phyloP scores from a whole-genome alignment of 2,329 filamentous ascomycete species.

The Diaporthe helianthi region DNA sequence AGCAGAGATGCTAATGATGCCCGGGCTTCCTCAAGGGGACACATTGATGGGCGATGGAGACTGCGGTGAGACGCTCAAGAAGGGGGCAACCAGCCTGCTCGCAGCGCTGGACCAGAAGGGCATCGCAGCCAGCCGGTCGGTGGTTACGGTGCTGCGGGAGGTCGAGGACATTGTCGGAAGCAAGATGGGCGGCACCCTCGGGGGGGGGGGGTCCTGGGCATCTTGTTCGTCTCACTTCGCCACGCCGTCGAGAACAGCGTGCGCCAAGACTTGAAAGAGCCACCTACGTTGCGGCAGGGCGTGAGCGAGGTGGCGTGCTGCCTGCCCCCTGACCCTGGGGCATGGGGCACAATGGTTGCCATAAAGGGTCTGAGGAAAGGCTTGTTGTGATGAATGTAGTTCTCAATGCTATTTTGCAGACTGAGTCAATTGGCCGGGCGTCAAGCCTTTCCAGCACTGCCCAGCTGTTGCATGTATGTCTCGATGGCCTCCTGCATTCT shows the following conservation, averaged over 20 bases:
- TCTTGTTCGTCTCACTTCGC: constrained; percentile 59
- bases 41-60: constrained; percentile 58
- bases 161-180: constrained; percentile 63
- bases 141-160: constrained; percentile 54
- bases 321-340: constrained; percentile 73
- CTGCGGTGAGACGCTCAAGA: constrained; percentile 68
- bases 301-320: constrained; percentile 44
- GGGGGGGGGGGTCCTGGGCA: constrained; percentile 61
- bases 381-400: neutral
- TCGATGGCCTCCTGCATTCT: constrained; percentile 58
- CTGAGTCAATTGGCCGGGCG: too few species aligned
- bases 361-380: constrained; percentile 48
- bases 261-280: constrained; percentile 68
- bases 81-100: constrained; percentile 56
- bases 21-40: constrained; percentile 20
- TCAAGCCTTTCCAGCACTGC: constrained; percentile 54
- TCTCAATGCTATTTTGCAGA: neutral
- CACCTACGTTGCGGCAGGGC: constrained; percentile 68
- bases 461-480: constrained; percentile 53
- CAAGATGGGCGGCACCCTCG: constrained; percentile 61
- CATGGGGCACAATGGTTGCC: constrained; percentile 70
- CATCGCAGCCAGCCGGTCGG: constrained; percentile 52
- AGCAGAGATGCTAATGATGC: neutral
- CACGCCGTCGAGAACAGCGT: constrained; percentile 45
- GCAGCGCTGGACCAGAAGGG: constrained; percentile 52